These are phyloP conservation scores for Diplodia mutila DNA, from an alignment of 2,329 filamentous ascomycete genomes.

Conservation along the genomic window DNA sequence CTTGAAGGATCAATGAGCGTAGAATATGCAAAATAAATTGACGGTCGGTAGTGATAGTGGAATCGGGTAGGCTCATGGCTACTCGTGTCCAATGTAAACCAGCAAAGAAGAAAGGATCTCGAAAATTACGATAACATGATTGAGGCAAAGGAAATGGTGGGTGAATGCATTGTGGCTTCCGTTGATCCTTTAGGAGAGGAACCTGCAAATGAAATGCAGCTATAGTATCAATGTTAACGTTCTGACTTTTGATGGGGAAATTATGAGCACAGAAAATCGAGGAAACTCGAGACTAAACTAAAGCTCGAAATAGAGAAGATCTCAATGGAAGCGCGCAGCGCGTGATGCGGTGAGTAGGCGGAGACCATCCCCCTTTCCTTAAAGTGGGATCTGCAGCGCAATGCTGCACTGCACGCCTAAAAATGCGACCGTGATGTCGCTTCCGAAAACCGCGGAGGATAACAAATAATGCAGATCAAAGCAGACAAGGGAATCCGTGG, in stretches of 20 bases:
- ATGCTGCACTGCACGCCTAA: background rate
- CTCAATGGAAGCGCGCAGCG: background rate
- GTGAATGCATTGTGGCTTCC: background rate
- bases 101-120: background rate
- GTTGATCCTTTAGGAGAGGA: background rate
- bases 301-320: background rate
- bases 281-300: background rate
- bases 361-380: constrained; percentile 10
- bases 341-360: background rate
- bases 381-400: constrained; percentile 18
- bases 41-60: background rate
- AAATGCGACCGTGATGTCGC: constrained; percentile 10
- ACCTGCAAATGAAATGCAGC: too few species aligned
- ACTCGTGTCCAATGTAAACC: background rate
- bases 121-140: background rate
- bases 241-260: background rate
- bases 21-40: background rate
- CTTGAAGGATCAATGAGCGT: background rate
- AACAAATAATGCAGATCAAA: background rate
- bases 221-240: background rate
- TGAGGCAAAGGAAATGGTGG: background rate
- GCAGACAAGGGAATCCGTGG: background rate
- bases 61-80: constrained; percentile 4
- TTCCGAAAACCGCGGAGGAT: background rate
- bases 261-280: background rate